These are phyloP conservation scores for Jacaranda copaia DNA, from an alignment of 257 asterid species.

Conservation along the genomic window DNA sequence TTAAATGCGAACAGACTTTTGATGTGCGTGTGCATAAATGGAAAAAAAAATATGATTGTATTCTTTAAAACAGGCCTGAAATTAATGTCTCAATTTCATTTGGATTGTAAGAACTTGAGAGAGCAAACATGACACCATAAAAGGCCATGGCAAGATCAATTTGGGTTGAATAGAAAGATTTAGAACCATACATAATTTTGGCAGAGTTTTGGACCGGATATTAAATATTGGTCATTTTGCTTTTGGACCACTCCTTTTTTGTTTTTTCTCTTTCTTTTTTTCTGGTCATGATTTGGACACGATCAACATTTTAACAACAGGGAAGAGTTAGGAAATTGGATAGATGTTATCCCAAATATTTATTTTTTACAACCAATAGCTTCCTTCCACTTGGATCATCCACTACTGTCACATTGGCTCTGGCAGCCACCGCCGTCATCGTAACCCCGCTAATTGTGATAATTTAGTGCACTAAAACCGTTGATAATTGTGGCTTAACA, in stretches of 20 bases:
- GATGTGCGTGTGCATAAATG: no score
- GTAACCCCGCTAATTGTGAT: neutral
- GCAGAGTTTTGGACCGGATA: neutral
- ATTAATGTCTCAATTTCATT: neutral
- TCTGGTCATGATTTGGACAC: conserved; percentile 14
- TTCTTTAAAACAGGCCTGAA: neutral
- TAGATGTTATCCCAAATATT: neutral
- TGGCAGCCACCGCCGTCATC: no score
- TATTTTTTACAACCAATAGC: neutral
- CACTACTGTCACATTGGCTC: neutral
- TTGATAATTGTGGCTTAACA: neutral
- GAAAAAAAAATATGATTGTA: no score
- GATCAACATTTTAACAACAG: neutral
- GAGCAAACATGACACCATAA: no score
- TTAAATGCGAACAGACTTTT: no score
- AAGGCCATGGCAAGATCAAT: neutral
- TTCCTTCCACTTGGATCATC: neutral
- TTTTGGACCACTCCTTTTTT: neutral
- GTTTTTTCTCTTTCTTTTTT: neutral
- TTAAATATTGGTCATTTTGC: neutral
- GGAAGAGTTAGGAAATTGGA: neutral
- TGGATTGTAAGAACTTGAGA: neutral
- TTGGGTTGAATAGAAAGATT: neutral
- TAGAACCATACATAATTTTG: neutral
- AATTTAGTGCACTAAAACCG: neutral